These are phyloP conservation scores for Wallacemonas sp. DNA, from an alignment of 208 protist species.

Conservation along the genomic window DNA sequence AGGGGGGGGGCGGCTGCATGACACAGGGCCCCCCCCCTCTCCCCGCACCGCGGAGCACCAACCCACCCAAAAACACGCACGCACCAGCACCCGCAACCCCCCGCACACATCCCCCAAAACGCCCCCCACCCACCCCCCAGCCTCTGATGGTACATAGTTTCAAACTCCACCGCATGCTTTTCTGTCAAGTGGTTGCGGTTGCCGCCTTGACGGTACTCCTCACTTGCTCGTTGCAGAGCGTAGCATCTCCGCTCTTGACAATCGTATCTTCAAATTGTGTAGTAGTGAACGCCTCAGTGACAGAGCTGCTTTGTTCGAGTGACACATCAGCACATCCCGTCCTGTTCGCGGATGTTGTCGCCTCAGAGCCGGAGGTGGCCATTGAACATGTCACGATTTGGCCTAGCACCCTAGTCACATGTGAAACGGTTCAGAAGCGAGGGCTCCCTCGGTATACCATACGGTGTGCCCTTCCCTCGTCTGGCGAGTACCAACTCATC, in stretches of 20 bases:
- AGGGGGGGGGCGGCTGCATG: background rate
- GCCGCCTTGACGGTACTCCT: background rate
- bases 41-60: background rate
- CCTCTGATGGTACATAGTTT: too few species aligned
- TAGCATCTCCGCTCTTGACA: background rate
- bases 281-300: background rate
- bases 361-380: too few species aligned
- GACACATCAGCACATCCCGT: too few species aligned
- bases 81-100: background rate
- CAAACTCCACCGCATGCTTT: too few species aligned
- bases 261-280: constrained; percentile 1
- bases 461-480: background rate
- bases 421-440: background rate
- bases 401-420: background rate
- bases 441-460: background rate
- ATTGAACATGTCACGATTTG: background rate
- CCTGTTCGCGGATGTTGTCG: too few species aligned
- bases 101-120: background rate
- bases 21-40: background rate
- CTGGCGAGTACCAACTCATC: background rate
- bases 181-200: background rate
- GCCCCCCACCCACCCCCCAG: too few species aligned
- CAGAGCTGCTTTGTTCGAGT: background rate
- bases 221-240: background rate
- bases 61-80: background rate